Evolutionary conservation across 2,329 filamentous ascomycete genomes (phyloP).

Genomic region (Fusarium algeriense): DNA sequence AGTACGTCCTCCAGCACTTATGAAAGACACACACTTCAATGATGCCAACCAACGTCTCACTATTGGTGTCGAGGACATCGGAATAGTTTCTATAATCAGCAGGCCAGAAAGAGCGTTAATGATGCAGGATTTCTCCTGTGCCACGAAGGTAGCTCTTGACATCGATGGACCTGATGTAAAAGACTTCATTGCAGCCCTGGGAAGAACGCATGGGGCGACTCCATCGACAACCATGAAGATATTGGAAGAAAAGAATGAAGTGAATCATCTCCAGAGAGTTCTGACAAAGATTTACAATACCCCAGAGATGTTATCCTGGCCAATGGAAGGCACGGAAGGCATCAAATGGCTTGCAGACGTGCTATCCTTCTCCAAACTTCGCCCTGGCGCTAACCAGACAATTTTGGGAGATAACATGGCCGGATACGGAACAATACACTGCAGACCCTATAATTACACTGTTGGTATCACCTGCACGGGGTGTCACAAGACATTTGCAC

Average conservation of each 20-base stretch:
- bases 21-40: not conserved
- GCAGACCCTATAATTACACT: not conserved
- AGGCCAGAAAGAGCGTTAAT: not conserved
- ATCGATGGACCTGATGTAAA: not conserved
- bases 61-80: not conserved
- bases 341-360: not conserved
- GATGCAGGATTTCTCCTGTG: not conserved
- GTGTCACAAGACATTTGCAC: not conserved
- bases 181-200: not conserved
- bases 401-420: not conserved
- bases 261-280: not conserved
- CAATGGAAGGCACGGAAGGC: not conserved
- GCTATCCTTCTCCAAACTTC: not conserved
- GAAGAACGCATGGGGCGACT: not conserved
- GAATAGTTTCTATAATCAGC: not conserved
- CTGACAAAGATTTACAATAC: not conserved
- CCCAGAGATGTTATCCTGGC: not conserved
- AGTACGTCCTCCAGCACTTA: rapidly evolving
- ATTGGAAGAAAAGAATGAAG: not conserved
- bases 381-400: rapidly evolving
- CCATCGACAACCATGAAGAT: not conserved
- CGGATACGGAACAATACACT: not conserved
- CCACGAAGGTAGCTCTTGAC: not conserved
- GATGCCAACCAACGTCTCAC: rapidly evolving
- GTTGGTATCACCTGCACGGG: not conserved